These are phyloP conservation scores for Cymbopogon flexuosus DNA, from an alignment of 202 grass and related monocot species.

Conservation along the genomic window DNA sequence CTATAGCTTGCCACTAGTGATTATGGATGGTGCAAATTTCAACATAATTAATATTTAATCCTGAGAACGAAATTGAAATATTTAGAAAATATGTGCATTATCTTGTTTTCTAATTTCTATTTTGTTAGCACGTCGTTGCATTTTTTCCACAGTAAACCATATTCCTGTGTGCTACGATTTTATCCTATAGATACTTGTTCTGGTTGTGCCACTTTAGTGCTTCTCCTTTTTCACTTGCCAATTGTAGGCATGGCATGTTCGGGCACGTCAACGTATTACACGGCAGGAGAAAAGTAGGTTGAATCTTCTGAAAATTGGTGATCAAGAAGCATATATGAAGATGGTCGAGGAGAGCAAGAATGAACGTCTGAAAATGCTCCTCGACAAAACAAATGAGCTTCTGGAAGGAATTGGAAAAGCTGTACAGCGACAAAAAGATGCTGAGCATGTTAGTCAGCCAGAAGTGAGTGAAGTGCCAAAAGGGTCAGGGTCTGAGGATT, in stretches of 20 bases:
- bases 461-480: slow-evolving; percentile 41
- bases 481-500: slow-evolving; percentile 61
- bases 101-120: background rate
- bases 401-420: slow-evolving; percentile 93
- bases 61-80: slow-evolving; percentile 6
- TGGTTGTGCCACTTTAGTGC: slow-evolving; percentile 9
- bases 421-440: slow-evolving; percentile 94
- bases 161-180: slow-evolving; percentile 22
- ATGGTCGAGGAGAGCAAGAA: slow-evolving; percentile 99
- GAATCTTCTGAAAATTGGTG: slow-evolving; percentile 82
- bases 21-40: background rate
- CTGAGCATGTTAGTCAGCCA: slow-evolving; percentile 66
- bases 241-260: slow-evolving; percentile 88
- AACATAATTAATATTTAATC: background rate
- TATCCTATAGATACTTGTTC: slow-evolving; percentile 10
- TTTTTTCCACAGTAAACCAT: background rate
- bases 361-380: slow-evolving; percentile 93
- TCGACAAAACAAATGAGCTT: slow-evolving; percentile 94
- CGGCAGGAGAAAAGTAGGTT: slow-evolving; percentile 78
- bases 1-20: too few species aligned
- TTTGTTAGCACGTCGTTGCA: background rate
- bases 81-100: background rate
- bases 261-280: slow-evolving; percentile 78
- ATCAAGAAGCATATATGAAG: slow-evolving; percentile 91
- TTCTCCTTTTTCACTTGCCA: slow-evolving; percentile 17